A percentile compares a stretch with the other conserved stretches of the same genome.
phyloP scores from a whole-genome alignment of 139 green algal genomes.

The Pseudopediastrum boryanum region DNA sequence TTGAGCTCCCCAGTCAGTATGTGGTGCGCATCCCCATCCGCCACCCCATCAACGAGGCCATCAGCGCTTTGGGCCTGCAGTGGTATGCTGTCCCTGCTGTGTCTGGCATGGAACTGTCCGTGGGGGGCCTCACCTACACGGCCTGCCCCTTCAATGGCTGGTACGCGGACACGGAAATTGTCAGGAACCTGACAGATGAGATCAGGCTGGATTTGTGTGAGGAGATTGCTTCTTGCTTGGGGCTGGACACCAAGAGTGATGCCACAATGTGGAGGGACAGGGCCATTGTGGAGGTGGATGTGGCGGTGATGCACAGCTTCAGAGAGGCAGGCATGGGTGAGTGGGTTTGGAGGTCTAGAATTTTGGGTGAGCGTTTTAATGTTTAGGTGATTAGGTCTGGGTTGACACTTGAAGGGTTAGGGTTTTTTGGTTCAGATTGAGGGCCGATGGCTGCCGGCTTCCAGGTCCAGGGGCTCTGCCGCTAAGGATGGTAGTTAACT shows the following conservation, averaged over 20 bases:
- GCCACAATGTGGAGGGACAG: conserved; percentile 48
- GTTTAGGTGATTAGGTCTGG: no score
- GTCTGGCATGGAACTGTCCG: conserved; percentile 43
- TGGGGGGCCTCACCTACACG: conserved; percentile 58
- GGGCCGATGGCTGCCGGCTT: no score
- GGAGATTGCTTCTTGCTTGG: conserved; percentile 40
- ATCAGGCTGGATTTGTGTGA: conserved; percentile 46
- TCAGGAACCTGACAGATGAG: conserved; percentile 56
- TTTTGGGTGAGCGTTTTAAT: no score
- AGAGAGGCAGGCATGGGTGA: conserved; percentile 7
- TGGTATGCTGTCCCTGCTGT: conserved; percentile 57
- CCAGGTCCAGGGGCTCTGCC: no score
- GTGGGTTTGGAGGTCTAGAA: no score
- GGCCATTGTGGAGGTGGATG: conserved; percentile 41
- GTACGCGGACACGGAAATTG: conserved; percentile 56
- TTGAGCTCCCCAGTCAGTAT: conserved; percentile 44
- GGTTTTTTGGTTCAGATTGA: no score
- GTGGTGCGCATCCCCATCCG: conserved; percentile 32
- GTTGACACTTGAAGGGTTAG: no score
- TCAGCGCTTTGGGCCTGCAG: conserved; percentile 47
- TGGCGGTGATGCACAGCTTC: conserved; percentile 51
- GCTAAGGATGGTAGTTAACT: no score
- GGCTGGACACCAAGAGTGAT: conserved; percentile 38
- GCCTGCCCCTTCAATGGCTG: conserved; percentile 58
- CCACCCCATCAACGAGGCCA: conserved; percentile 41